These are phyloP conservation scores for Dinochytrium kinnereticum DNA, from an alignment of 371 early-diverging fungal genomes.

Conservation along the genomic window DNA sequence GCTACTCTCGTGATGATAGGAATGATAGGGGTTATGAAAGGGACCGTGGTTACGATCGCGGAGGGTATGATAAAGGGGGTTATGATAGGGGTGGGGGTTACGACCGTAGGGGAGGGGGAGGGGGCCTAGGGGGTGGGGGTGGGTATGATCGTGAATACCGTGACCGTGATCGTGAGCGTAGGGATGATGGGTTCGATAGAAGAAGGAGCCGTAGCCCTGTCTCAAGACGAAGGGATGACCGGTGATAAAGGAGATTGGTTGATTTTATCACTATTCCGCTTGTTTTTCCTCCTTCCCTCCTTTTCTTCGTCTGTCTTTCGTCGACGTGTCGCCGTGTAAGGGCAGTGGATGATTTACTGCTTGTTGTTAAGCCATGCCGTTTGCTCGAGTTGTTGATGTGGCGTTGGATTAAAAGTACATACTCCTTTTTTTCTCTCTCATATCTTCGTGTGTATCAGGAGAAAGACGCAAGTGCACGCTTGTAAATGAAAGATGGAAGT, in stretches of 20 bases:
- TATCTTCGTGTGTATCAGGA: too few species aligned
- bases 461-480: too few species aligned
- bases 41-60: constrained; percentile 36
- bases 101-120: constrained; percentile 42
- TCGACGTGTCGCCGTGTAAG: too few species aligned
- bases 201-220: constrained; percentile 27
- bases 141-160: constrained; percentile 46
- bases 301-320: constrained; percentile 3
- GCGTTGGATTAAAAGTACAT: too few species aligned
- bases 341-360: too few species aligned
- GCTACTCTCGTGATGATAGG: constrained; percentile 33
- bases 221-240: constrained; percentile 14
- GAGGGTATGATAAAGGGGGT: constrained; percentile 24
- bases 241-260: background rate
- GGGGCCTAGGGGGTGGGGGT: constrained; percentile 41
- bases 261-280: too few species aligned
- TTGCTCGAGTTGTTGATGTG: too few species aligned
- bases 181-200: constrained; percentile 19
- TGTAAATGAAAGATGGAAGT: too few species aligned
- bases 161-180: constrained; percentile 48
- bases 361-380: too few species aligned
- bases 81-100: constrained; percentile 41
- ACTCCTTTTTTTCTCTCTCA: too few species aligned
- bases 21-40: constrained; percentile 44
- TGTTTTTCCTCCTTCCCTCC: constrained; percentile 8